phyloP scores from a whole-genome alignment of 2,329 filamentous ascomycete species.

The Microdochium trichocladiopsis region DNA sequence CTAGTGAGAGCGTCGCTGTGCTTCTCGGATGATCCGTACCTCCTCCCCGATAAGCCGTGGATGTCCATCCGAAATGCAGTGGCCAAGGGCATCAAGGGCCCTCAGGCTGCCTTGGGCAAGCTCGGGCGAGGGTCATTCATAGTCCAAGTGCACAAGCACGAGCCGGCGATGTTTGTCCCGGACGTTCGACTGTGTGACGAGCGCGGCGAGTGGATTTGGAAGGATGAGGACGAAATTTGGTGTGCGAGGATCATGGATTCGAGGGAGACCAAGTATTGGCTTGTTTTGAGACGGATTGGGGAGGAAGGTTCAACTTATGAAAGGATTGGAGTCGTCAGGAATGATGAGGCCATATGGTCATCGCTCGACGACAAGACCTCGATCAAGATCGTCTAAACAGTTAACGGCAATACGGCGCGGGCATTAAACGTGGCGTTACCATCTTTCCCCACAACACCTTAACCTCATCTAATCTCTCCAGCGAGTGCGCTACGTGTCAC shows the following conservation, averaged over 20 bases:
- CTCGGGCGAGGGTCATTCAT: slow-evolving; percentile 1
- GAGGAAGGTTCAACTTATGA: slow-evolving; percentile 3
- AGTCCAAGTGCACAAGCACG: slow-evolving; percentile 1
- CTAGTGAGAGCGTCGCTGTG: slow-evolving; percentile 1
- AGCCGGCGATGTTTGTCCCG: slow-evolving; percentile 4
- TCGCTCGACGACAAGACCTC: not conserved
- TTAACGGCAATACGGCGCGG: not conserved
- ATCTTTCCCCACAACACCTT: no score
- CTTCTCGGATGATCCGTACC: slow-evolving; percentile 2
- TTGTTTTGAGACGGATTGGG: slow-evolving; percentile 4
- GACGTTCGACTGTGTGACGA: slow-evolving; percentile 5
- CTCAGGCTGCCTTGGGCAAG: not conserved
- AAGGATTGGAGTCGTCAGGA: slow-evolving; percentile 4
- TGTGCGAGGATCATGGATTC: slow-evolving; percentile 7
- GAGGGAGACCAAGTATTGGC: slow-evolving; percentile 4
- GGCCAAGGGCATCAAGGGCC: slow-evolving; percentile 1
- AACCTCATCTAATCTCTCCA: no score
- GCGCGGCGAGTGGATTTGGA: slow-evolving; percentile 6
- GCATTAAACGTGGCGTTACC: not conserved
- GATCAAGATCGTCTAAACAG: not conserved
- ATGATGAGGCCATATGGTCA: not conserved
- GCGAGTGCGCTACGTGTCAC: no score
- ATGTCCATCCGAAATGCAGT: slow-evolving; percentile 1
- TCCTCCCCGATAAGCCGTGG: slow-evolving; percentile 3
- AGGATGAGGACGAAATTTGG: slow-evolving; percentile 3